Conservation (phyloP, 2,329 filamentous ascomycete species). For the Penicillium hesseltinei region DNA sequence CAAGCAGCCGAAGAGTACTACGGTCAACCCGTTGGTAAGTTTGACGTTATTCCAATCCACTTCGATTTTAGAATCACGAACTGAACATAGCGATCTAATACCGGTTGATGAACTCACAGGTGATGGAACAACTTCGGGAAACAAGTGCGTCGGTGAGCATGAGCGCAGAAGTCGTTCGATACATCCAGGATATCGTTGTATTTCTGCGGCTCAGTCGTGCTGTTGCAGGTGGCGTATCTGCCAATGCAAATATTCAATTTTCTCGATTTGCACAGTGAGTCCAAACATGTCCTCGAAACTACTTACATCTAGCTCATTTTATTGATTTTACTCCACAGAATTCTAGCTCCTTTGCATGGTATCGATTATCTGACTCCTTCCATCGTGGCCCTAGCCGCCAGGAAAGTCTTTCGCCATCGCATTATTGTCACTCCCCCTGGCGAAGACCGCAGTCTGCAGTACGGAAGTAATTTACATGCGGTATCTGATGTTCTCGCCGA, state of each 20-base stretch:
- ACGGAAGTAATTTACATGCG: slow-evolving; percentile 75
- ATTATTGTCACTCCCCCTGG: slow-evolving; percentile 67
- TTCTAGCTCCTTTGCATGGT: slow-evolving; percentile 75
- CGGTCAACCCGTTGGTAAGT: slow-evolving; percentile 26
- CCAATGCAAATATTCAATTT: slow-evolving; percentile 76
- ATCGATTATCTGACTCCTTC: slow-evolving; percentile 80
- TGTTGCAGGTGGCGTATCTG: slow-evolving; percentile 73
- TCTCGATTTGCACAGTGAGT: slow-evolving; percentile 60
- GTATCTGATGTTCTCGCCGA: slow-evolving; percentile 65
- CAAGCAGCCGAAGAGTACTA: slow-evolving; percentile 16
- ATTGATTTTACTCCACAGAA: slow-evolving; percentile 15
- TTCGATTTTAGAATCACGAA: background rate
- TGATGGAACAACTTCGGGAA: slow-evolving; percentile 59
- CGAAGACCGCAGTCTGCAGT: slow-evolving; percentile 85
- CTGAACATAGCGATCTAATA: slow-evolving; percentile 2
- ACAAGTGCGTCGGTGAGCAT: slow-evolving; percentile 60
- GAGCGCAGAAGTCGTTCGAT: slow-evolving; percentile 75
- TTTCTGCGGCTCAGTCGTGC: slow-evolving; percentile 87
- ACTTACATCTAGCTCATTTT: background rate
- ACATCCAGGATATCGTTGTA: slow-evolving; percentile 81
- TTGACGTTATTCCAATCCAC: background rate
- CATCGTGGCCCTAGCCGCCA: slow-evolving; percentile 75
- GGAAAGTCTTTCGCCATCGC: slow-evolving; percentile 85
- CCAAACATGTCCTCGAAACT: background rate
- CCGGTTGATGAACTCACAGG: slow-evolving; percentile 19